These are phyloP conservation scores for Bruguiera sexangula DNA, from an alignment of 345 rosid species.

Conservation along the genomic window DNA sequence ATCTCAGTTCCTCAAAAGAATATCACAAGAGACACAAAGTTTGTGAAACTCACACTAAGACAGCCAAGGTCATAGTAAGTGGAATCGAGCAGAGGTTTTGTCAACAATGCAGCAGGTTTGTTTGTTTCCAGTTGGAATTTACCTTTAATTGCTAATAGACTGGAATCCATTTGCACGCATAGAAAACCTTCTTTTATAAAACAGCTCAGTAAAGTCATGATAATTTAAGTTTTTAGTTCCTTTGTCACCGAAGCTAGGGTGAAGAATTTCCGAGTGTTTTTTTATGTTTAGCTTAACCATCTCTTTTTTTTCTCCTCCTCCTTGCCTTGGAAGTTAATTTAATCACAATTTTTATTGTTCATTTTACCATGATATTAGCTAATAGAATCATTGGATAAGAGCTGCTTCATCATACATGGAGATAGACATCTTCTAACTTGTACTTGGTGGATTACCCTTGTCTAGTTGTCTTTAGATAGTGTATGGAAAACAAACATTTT, in stretches of 20 bases:
- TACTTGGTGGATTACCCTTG: not conserved
- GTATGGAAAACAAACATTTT: not conserved
- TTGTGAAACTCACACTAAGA: slow-evolving; percentile 56
- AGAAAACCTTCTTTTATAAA: not conserved
- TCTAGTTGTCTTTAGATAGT: not conserved
- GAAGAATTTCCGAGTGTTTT: not conserved
- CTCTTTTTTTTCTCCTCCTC: too few relatives aligned
- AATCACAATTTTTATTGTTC: not conserved
- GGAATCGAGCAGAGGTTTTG: slow-evolving; percentile 58
- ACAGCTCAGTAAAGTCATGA: not conserved
- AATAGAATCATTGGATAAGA: too few relatives aligned
- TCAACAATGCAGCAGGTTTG: slow-evolving; percentile 64
- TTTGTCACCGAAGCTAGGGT: not conserved
- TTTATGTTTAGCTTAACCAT: not conserved
- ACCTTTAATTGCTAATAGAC: not conserved
- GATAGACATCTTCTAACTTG: not conserved
- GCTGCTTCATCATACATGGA: not conserved
- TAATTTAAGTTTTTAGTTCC: not conserved
- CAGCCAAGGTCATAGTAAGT: slow-evolving; percentile 50
- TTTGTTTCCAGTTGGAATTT: not conserved
- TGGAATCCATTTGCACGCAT: not conserved
- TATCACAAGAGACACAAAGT: slow-evolving; percentile 59
- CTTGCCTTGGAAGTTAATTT: not conserved
- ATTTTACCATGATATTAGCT: not conserved
- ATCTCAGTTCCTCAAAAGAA: slow-evolving; percentile 52